Conservation (phyloP, 805 yeast genomes). For the Metschnikowia proteae region DNA sequence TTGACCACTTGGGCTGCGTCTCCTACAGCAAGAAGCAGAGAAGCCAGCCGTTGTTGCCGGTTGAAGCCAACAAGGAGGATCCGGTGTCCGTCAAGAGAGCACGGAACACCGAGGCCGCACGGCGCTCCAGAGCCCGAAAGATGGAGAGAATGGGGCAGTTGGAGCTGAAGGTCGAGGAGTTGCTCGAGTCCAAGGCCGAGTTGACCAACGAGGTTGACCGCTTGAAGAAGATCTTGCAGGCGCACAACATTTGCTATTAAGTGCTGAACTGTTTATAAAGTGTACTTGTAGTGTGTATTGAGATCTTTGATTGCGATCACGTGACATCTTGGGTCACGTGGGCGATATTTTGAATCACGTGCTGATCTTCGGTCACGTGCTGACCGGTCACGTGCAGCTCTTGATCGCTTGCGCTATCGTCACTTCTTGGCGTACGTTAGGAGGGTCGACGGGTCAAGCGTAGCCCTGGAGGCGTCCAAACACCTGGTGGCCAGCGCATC, state of each 20-base stretch:
- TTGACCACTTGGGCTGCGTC: constrained; percentile 73
- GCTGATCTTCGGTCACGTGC: no score
- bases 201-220: constrained; percentile 63
- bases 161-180: constrained; percentile 69
- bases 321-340: no score
- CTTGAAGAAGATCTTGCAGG: constrained; percentile 46
- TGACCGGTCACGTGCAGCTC: no score
- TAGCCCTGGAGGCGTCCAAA: constrained; percentile 16
- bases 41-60: constrained; percentile 64
- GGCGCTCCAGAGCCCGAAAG: constrained; percentile 91
- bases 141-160: constrained; percentile 82
- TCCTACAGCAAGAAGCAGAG: constrained; percentile 78
- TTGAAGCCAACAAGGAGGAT: constrained; percentile 52
- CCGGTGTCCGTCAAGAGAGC: constrained; percentile 84
- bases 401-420: background rate
- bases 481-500: constrained; percentile 47
- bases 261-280: background rate
- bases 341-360: no score
- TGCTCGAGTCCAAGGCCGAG: constrained; percentile 54
- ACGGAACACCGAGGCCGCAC: constrained; percentile 95
- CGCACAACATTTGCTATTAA: constrained; percentile 15
- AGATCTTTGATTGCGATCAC: background rate
- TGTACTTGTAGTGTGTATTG: no score
- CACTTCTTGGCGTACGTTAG: constrained; percentile 36
- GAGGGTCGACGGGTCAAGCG: constrained; percentile 22